These are phyloP conservation scores for Gossypium trilobum DNA, from an alignment of 441 rosid genomes.

Conservation along the genomic window DNA sequence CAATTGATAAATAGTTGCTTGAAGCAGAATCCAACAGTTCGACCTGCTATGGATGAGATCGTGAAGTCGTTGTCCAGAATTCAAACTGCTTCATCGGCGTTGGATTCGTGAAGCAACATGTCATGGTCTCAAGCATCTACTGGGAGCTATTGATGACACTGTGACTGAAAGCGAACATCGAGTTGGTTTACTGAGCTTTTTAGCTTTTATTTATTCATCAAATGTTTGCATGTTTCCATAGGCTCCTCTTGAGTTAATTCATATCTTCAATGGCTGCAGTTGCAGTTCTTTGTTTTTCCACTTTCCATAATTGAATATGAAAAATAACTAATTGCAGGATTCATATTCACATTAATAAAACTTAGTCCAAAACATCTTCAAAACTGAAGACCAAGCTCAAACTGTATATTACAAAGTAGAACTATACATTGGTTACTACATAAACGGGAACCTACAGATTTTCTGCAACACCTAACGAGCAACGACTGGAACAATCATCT, in stretches of 20 bases:
- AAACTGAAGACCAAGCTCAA: not conserved
- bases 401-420: not conserved
- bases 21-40: constrained; percentile 35
- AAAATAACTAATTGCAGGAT: not conserved
- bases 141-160: not conserved
- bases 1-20: constrained; percentile 48
- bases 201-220: constrained; percentile 3
- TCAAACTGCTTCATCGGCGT: constrained; percentile 29
- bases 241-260: not conserved
- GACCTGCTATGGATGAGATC: constrained; percentile 62
- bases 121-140: not conserved
- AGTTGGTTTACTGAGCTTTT: not conserved
- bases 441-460: not conserved
- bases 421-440: not conserved
- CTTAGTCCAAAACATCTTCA: not conserved
- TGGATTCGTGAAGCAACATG: constrained; percentile 27
- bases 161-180: not conserved
- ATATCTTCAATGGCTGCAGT: not conserved
- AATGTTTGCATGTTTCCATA: not conserved
- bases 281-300: not conserved
- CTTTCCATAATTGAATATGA: not conserved
- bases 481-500: constrained; percentile 27
- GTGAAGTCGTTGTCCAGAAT: constrained; percentile 41
- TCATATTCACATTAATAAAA: not conserved
- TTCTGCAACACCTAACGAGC: not conserved